Base-by-base conservation (phyloP, 768 basidiomycete species). In the Sporobolomyces phaffii region DNA sequence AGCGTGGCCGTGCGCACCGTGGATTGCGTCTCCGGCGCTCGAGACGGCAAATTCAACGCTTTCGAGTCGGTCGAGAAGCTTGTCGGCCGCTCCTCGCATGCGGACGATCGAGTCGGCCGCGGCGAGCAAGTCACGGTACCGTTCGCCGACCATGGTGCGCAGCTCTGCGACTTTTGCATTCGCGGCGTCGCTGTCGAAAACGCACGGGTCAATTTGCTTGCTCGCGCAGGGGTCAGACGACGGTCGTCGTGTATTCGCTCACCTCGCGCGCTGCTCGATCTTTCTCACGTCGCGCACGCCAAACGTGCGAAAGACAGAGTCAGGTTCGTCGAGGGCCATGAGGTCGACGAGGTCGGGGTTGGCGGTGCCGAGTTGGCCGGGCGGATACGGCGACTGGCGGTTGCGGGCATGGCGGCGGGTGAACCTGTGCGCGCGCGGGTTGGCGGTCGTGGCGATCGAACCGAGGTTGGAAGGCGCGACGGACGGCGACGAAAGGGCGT, bases 41-140 rank as follows among this genome's bases (percentile, higher is more conserved):
- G 24, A 4, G 1, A 66, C 43, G 6, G 61, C 43, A 3, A 28
- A 26, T 1, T 67, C 62, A 3, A 64, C 70, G 5, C 41, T 1
- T 10, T 71, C 67, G 31, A 72, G 34, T 9, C 48, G 48, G 49
- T 65, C 67, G 5, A 67, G 60, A 14, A 73, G 65, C 34, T 64
- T 64, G 29, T 62, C 62, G 2, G 65, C 53, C 1, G 72, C 65
- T 3, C 38, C 45, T 0, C 72, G 52, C 75, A 75, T 75, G 41
- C 75, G 72, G 7, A 75, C 70, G 48, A 75, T 75, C 43, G 72
- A 72, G 61, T 74, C 73, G 10, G 75, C 75, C 0, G 75, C 75
- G 5, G 73, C 62, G 15, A 75, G 61, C 8, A 75, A 52, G 52
- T 75, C 75, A n/a, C 75, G 68, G 38, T 75, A 75, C 14, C 75